Percentiles rank a stretch among this genome's conserved stretches.
phyloP scores from a whole-genome alignment of 306 rosid genomes.

The Dalbergia cochinchinensis region DNA sequence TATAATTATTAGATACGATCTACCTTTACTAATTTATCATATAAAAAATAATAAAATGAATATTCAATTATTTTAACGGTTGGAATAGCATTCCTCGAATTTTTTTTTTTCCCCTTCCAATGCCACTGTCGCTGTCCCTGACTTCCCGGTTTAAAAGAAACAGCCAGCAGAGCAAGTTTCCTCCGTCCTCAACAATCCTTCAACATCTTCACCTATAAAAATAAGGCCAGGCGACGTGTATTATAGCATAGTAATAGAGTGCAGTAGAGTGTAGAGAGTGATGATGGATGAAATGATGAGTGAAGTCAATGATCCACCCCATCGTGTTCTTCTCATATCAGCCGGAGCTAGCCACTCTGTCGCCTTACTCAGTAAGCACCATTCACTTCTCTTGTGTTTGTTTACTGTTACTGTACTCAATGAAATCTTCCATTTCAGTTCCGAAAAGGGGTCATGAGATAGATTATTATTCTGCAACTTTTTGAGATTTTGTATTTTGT shows the following conservation, averaged over 20 bases:
- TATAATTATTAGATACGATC: no score
- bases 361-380: conserved; percentile 81
- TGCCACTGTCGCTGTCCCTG: background rate
- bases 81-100: no score
- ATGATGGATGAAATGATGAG: conserved; percentile 50
- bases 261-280: background rate
- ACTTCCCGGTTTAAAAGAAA: background rate
- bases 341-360: conserved; percentile 97
- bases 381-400: background rate
- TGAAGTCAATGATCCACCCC: conserved; percentile 61
- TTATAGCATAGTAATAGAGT: no score
- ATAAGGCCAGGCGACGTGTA: background rate
- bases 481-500: background rate
- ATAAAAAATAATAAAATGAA: no score
- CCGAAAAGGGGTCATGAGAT: conserved; percentile 2
- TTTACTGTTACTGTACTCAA: background rate
- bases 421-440: conserved; percentile 15
- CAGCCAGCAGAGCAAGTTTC: background rate
- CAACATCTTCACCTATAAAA: background rate
- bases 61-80: no score
- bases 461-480: background rate
- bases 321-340: conserved; percentile 73
- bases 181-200: background rate
- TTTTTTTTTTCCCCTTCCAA: no score
- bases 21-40: no score